Evolutionary conservation across 306 rosid species (phyloP), one percentile per base, ranked within the genome.

Genomic region (Vigna unguiculata): DNA sequence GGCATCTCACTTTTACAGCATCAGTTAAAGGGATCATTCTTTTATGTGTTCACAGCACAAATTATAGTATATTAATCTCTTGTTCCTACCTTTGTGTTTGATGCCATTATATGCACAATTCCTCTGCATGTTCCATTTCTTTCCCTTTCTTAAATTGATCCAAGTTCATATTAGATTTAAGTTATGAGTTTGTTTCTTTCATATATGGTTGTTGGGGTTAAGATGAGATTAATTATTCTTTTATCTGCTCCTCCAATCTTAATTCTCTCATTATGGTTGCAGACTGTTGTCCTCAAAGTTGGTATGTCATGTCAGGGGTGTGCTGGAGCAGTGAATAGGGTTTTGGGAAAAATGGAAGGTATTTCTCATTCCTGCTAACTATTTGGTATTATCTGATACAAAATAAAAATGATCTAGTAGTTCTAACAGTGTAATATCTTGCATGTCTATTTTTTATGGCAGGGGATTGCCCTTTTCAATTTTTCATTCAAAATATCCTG

Each of bases 281-380:
- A 92, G 99, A 95, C 93, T 34, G 90, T 89, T 21, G 92, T 89
- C 58, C 97, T 95, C 82, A 92, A 92, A 85, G 99, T 95, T 79
- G 91, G 82, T 9, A 95, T 95, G 99, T 89, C 99, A 19, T 95
- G 99, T 59, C 82, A 88, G 83, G 97, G 97, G 17, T 95, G 97
- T 68, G 88, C 81, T 70, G 99, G 97, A 45, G 99, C 97, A 3
- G 98, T 95, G 78, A 90, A 87, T 66, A 89, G 97, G 83, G 98
- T 92, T 68, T 85, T 92, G 87, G 98, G 87, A 13, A 95, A 95
- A 75, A 51, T 95, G 85, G 93, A 92, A 86, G 98, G 98, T 95
- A 19, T 67, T 74, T 74, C 48, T 2, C 30, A 11, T 10, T 66
- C 48, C 21, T 67, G 36, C 28, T 63, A 63, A 17, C 6, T 49